These are phyloP conservation scores for Salix udensis DNA, from an alignment of 345 rosid species.

Conservation along the genomic window DNA sequence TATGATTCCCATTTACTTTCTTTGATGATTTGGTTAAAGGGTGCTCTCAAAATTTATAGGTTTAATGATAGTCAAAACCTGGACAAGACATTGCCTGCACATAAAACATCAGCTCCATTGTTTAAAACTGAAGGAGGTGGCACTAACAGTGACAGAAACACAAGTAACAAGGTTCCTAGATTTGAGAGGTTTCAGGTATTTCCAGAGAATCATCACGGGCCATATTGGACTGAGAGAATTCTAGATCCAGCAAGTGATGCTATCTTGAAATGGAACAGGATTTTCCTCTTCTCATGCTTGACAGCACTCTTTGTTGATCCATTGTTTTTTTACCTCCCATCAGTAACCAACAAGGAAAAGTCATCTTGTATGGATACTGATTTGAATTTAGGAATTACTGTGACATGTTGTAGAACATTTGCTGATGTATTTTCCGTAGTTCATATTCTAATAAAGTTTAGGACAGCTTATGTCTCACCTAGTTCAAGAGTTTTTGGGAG, in stretches of 20 bases:
- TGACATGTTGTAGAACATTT: conserved; percentile 62
- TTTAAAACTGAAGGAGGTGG: conserved; percentile 30
- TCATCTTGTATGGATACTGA: conserved; percentile 58
- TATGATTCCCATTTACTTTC: background rate
- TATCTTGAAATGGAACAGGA: conserved; percentile 57
- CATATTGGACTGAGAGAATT: conserved; percentile 40
- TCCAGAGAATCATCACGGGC: conserved; percentile 47
- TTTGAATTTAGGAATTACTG: conserved; percentile 58
- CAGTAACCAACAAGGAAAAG: conserved; percentile 37
- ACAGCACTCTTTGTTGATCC: conserved; percentile 83
- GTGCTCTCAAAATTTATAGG: conserved; percentile 26
- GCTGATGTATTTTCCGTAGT: conserved; percentile 65
- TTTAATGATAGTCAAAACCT: conserved; percentile 23
- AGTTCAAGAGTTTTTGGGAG: conserved; percentile 75
- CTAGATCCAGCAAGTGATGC: conserved; percentile 68
- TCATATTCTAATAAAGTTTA: conserved; percentile 59
- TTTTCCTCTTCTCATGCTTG: conserved; percentile 71
- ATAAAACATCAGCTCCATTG: conserved; percentile 40
- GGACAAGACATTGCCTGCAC: conserved; percentile 45
- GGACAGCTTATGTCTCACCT: conserved; percentile 77
- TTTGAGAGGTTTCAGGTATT: conserved; percentile 53
- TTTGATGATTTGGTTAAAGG: conserved; percentile 4
- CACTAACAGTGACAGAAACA: conserved; percentile 15
- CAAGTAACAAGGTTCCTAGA: conserved; percentile 25
- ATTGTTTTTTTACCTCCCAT: conserved; percentile 73